Evolutionary conservation across 164 flowering plant species (phyloP).

Genomic region (Berberis thunbergii): DNA sequence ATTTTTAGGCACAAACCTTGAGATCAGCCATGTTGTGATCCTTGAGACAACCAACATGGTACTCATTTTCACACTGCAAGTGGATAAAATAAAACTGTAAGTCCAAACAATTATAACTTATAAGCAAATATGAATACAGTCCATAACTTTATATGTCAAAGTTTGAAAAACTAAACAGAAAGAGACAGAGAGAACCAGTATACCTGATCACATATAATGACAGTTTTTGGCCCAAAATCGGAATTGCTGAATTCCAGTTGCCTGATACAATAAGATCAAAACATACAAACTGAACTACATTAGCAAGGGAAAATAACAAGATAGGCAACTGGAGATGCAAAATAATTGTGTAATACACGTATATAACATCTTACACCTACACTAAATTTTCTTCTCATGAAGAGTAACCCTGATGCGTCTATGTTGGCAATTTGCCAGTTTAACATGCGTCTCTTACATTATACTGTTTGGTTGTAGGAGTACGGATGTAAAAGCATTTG

Average conservation of each 20-base stretch:
- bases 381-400: no score
- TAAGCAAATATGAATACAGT: background rate
- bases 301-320: background rate
- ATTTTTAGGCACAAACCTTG: constrained; percentile 33
- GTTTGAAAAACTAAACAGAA: background rate
- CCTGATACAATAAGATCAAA: constrained; percentile 29
- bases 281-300: background rate
- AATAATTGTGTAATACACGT: no score
- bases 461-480: no score
- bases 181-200: background rate
- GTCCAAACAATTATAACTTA: background rate
- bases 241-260: constrained; percentile 45
- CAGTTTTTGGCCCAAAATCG: constrained; percentile 66
- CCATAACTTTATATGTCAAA: background rate
- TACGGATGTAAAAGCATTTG: no score
- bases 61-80: constrained; percentile 83
- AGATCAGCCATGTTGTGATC: constrained; percentile 55
- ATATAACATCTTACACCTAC: no score
- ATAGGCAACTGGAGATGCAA: no score
- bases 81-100: background rate
- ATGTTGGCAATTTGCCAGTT: no score
- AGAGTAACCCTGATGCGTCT: no score
- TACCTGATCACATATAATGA: constrained; percentile 96
- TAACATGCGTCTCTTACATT: no score
- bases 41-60: constrained; percentile 81